phyloP scores from a whole-genome alignment of 2,329 filamentous ascomycete genomes.

The Fusarium compactum region DNA sequence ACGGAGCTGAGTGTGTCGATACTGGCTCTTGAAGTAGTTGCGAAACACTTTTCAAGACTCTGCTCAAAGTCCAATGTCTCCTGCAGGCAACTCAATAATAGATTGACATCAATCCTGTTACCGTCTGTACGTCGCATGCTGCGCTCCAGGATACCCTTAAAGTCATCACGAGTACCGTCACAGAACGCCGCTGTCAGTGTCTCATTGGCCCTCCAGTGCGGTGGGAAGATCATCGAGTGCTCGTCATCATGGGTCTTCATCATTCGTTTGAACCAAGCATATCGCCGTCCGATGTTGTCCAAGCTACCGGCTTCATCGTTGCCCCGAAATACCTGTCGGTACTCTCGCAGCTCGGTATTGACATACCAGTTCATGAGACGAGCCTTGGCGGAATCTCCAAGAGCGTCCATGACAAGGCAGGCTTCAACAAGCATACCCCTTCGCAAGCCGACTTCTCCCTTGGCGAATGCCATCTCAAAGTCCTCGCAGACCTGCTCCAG shows the following conservation, averaged over 20 bases:
- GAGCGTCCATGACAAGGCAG: conserved; percentile 92
- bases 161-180: conserved; percentile 94
- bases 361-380: conserved; percentile 96
- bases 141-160: conserved; percentile 89
- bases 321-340: conserved; percentile 93
- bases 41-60: conserved; percentile 85
- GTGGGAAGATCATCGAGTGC: conserved; percentile 87
- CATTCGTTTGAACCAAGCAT: conserved; percentile 96
- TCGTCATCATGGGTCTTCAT: conserved; percentile 96
- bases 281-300: conserved; percentile 95
- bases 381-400: conserved; percentile 86
- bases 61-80: conserved; percentile 98
- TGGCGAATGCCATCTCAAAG: conserved; percentile 95
- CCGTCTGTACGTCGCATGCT: conserved; percentile 84
- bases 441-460: conserved; percentile 80
- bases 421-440: conserved; percentile 83
- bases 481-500: conserved; percentile 99
- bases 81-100: conserved; percentile 88
- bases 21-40: conserved; percentile 78
- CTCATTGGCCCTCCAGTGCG: conserved; percentile 90
- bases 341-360: conserved; percentile 95
- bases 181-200: conserved; percentile 92
- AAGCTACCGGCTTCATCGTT: conserved; percentile 96
- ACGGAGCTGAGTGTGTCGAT: conserved; percentile 89
- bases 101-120: conserved; percentile 86